Percentiles rank a stretch among this genome's conserved stretches.
These are phyloP conservation scores for Lepidium aucheri DNA, from an alignment of 345 rosid species.

Conservation along the genomic window DNA sequence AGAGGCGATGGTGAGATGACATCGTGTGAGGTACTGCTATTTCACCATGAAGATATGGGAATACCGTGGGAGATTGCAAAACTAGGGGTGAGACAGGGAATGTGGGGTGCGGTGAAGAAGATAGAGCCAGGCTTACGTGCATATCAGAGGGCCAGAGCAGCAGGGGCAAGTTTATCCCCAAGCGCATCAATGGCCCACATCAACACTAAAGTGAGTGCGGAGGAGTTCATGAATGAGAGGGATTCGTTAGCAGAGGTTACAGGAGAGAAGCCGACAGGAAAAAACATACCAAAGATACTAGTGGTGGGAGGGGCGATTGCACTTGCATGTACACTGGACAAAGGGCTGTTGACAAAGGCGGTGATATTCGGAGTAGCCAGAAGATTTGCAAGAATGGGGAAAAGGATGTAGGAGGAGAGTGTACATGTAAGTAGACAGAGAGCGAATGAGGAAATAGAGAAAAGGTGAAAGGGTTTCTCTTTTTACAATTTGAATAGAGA, in stretches of 20 bases:
- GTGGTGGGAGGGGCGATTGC: constrained; percentile 87
- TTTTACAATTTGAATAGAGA: constrained; percentile 1
- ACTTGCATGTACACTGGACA: constrained; percentile 75
- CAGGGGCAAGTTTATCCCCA: constrained; percentile 49
- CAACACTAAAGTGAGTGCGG: constrained; percentile 69
- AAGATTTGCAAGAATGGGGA: constrained; percentile 76
- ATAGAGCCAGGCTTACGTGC: constrained; percentile 76
- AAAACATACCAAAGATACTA: constrained; percentile 57
- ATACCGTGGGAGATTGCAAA: constrained; percentile 97
- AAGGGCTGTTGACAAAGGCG: constrained; percentile 89
- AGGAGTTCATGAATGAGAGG: constrained; percentile 55
- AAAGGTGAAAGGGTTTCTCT: neutral
- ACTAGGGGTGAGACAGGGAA: constrained; percentile 90
- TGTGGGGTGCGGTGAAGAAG: constrained; percentile 99
- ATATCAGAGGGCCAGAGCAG: constrained; percentile 57
- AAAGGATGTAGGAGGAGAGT: constrained; percentile 43
- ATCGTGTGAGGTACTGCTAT: constrained; percentile 86
- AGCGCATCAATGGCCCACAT: constrained; percentile 77
- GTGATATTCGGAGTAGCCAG: constrained; percentile 87
- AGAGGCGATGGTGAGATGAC: constrained; percentile 75
- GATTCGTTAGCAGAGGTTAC: constrained; percentile 1
- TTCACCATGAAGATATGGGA: constrained; percentile 98
- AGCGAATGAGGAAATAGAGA: neutral
- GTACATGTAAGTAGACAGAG: constrained; percentile 16
- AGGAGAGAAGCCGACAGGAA: constrained; percentile 37